Base-by-base conservation (phyloP, 441 rosid species). In the Kokia cookei region DNA sequence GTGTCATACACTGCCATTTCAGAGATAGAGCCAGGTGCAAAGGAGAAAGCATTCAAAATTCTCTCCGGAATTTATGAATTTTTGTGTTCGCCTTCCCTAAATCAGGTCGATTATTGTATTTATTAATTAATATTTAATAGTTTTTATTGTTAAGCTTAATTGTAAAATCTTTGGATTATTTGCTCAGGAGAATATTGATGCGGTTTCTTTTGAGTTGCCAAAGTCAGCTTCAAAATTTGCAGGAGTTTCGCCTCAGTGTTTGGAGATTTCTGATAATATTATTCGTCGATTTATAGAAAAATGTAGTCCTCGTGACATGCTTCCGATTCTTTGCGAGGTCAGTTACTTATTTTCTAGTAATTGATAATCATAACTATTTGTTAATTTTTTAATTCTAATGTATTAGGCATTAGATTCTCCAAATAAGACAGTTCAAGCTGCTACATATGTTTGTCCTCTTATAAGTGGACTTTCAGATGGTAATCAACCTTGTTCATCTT, bases 281-380 rank as follows among this genome's bases (percentile, higher is more conserved):
- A 73, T 91, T 69, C 81, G 84, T 79, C 78, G 69, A 53, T 84
- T 91, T 70, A 78, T 86, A 74, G 83, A 71, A 75, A 78, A 57
- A 55, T 88, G 96, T 75, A 88, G 80, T 82, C 97, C 99, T 0
- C 87, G 97, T 26, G 98, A 95, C 78, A 89, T 95, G 99, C 87
- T 88, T 82, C 71, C 93, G 32, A 74, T 95, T 86, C 85, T 95
- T 68, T 95, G 96, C 29, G 98, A 85, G 97, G 99, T 95, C 73
- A 57, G 50, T 65, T 35, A 10, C 5, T 22, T 55, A 22, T 53
- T 59, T 15, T 13, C 51, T 63, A 55, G 54, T n/a, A 22, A 24
- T 35, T 62, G 43, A 22, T 47, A 65, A 12, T 27, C 75, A 48
- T 62, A 37, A 67, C 65, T 70, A 32, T 55, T 57, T 27, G n/a